Conservation (phyloP, 129 eudicot species). For the Apium graveolens region DNA sequence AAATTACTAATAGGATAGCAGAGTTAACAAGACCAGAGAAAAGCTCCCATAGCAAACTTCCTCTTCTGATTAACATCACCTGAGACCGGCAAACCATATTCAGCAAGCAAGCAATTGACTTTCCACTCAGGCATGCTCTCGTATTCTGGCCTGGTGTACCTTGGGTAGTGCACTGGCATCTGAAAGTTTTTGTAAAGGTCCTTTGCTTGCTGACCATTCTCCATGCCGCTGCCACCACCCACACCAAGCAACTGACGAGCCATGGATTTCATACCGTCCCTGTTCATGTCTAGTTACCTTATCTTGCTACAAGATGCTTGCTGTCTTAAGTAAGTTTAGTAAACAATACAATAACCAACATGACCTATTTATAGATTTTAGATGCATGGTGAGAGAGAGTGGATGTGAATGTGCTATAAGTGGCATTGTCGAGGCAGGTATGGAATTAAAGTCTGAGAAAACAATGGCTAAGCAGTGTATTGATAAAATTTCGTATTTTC, state of each 20-base stretch:
- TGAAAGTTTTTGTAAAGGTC: slow-evolving; percentile 38
- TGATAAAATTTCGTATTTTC: not conserved
- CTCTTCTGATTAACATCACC: slow-evolving; percentile 53
- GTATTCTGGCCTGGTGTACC: slow-evolving; percentile 45
- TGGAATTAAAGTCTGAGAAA: slow-evolving; percentile 30
- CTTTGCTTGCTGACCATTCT: slow-evolving; percentile 19
- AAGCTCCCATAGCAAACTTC: slow-evolving; percentile 71
- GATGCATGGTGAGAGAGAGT: not conserved
- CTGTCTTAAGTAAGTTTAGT: not conserved
- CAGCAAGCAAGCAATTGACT: slow-evolving; percentile 46
- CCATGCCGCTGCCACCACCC: slow-evolving; percentile 4
- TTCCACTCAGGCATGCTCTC: slow-evolving; percentile 77
- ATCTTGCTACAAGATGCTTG: not conserved
- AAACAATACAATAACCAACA: not conserved
- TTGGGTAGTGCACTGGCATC: slow-evolving; percentile 76
- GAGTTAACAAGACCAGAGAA: slow-evolving; percentile 36
- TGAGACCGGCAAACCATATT: slow-evolving; percentile 45
- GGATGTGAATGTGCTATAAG: not conserved
- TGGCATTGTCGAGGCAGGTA: slow-evolving; percentile 31
- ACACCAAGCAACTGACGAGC: slow-evolving; percentile 16
- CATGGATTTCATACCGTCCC: slow-evolving; percentile 31
- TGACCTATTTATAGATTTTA: slow-evolving; percentile 5
- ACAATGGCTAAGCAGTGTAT: slow-evolving; percentile 14
- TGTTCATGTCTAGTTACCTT: not conserved
- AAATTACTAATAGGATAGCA: not conserved